Conservation (phyloP, 78 protist genomes). For the Capsaspora owczarzaki region DNA sequence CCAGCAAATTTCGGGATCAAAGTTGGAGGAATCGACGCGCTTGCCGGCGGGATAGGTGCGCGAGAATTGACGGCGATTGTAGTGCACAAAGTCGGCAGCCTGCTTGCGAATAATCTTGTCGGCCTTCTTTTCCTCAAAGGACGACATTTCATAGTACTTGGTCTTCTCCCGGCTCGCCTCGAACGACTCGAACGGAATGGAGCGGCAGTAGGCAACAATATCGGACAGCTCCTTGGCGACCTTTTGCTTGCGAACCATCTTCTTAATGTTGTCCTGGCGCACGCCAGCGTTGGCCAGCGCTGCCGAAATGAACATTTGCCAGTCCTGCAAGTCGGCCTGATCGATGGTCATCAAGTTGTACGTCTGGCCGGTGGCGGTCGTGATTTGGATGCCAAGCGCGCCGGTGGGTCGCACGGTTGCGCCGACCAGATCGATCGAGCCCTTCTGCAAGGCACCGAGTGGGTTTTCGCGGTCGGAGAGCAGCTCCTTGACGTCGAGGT, state of each 20-base stretch:
- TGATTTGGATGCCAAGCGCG: background rate
- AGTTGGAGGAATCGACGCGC: constrained; percentile 69
- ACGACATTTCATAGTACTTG: constrained; percentile 12
- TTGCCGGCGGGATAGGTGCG: constrained; percentile 76
- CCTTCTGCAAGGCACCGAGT: background rate
- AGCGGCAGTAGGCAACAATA: constrained; percentile 1
- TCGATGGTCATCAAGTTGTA: background rate
- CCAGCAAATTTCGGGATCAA: constrained; percentile 58
- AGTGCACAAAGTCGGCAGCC: constrained; percentile 6
- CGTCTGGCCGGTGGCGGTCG: background rate
- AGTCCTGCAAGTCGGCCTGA: background rate
- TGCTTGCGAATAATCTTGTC: background rate
- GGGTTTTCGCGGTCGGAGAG: too few relatives aligned
- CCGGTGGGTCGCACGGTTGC: too few relatives aligned
- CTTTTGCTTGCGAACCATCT: background rate
- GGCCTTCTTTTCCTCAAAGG: constrained; percentile 18
- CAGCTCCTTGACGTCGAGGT: too few relatives aligned
- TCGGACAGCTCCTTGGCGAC: constrained; percentile 11
- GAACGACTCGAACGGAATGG: constrained; percentile 8
- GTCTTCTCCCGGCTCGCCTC: background rate
- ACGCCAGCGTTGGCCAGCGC: too few relatives aligned
- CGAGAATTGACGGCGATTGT: constrained; percentile 34
- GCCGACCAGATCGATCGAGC: background rate
- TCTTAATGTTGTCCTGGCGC: background rate
- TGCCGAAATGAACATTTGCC: too few relatives aligned